phyloP scores from a whole-genome alignment of 2,329 filamentous ascomycete species.

The Fusarium haematococcum region DNA sequence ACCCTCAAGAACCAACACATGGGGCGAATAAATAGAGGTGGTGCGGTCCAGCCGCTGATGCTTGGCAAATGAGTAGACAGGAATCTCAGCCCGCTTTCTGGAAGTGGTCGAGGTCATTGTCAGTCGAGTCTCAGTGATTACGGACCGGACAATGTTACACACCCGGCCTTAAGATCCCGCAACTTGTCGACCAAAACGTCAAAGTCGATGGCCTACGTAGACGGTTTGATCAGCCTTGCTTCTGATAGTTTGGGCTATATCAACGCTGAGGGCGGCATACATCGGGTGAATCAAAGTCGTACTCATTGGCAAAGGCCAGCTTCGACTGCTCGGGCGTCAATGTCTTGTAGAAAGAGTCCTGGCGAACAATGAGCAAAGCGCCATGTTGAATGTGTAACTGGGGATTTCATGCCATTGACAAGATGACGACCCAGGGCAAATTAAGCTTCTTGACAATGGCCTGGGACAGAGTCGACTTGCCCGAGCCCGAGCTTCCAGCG shows the following conservation, averaged over 20 bases:
- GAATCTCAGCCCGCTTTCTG: slow-evolving; percentile 89
- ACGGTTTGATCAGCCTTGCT: slow-evolving; percentile 7
- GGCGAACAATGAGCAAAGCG: slow-evolving; percentile 39
- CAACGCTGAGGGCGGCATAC: slow-evolving; percentile 49
- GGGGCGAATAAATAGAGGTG: slow-evolving; percentile 93
- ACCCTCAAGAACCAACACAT: slow-evolving; percentile 94
- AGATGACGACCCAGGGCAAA: slow-evolving; percentile 96
- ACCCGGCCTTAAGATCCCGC: slow-evolving; percentile 91
- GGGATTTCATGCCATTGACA: slow-evolving; percentile 81
- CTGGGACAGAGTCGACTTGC: slow-evolving; percentile 93
- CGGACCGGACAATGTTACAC: slow-evolving; percentile 47
- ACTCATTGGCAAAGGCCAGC: slow-evolving; percentile 89
- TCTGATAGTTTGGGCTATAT: neutral
- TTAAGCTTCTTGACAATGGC: slow-evolving; percentile 92
- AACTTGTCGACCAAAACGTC: slow-evolving; percentile 85
- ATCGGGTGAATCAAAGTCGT: slow-evolving; percentile 94
- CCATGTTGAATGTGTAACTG: neutral
- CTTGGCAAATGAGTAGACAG: slow-evolving; percentile 94
- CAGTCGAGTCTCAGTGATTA: slow-evolving; percentile 6
- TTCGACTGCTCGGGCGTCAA: slow-evolving; percentile 82
- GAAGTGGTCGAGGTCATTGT: slow-evolving; percentile 15
- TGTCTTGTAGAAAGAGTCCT: slow-evolving; percentile 98
- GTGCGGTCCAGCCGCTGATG: slow-evolving; percentile 84
- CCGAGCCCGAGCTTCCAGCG: slow-evolving; percentile 91
- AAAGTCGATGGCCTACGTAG: slow-evolving; percentile 83